These are phyloP conservation scores for Pascua sp. DNA, from an alignment of 1,284 basidiomycete genomes.

Conservation along the genomic window DNA sequence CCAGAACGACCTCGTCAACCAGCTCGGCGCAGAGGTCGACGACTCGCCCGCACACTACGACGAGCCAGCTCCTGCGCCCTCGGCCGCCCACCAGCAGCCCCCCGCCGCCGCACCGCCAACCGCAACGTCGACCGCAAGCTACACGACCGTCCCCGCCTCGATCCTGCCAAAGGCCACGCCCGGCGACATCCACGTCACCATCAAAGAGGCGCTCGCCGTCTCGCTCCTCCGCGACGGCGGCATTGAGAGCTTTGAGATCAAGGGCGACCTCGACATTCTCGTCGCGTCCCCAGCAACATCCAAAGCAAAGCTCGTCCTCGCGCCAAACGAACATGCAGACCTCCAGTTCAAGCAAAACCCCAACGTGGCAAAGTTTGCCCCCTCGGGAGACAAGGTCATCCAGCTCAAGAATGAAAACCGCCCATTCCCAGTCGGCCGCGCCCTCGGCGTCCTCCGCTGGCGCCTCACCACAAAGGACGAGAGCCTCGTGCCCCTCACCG, in stretches of 20 bases:
- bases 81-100: no score
- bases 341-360: conserved; percentile 97
- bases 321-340: conserved; percentile 61
- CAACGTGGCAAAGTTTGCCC: conserved; percentile 81
- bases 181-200: conserved; percentile 65
- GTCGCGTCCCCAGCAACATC: conserved; percentile 72
- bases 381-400: conserved; percentile 58
- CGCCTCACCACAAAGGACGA: conserved; percentile 87
- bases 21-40: conserved; percentile 73
- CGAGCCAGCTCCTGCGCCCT: no score
- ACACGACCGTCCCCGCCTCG: no score
- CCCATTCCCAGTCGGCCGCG: conserved; percentile 82
- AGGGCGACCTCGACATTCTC: conserved; percentile 88
- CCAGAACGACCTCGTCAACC: conserved; percentile 78
- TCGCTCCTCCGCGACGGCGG: conserved; percentile 86
- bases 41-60: no score
- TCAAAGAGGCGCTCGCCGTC: conserved; percentile 79
- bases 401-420: conserved; percentile 78
- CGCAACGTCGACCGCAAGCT: no score
- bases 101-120: no score
- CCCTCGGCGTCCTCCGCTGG: conserved; percentile 87
- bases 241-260: conserved; percentile 80
- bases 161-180: no score
- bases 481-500: conserved; percentile 84
- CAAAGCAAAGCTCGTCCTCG: conserved; percentile 70